Percentiles rank a stretch among this genome's conserved stretches.
These are phyloP conservation scores for Mucor racemosus DNA, from an alignment of 371 early-diverging fungal genomes.

Conservation along the genomic window DNA sequence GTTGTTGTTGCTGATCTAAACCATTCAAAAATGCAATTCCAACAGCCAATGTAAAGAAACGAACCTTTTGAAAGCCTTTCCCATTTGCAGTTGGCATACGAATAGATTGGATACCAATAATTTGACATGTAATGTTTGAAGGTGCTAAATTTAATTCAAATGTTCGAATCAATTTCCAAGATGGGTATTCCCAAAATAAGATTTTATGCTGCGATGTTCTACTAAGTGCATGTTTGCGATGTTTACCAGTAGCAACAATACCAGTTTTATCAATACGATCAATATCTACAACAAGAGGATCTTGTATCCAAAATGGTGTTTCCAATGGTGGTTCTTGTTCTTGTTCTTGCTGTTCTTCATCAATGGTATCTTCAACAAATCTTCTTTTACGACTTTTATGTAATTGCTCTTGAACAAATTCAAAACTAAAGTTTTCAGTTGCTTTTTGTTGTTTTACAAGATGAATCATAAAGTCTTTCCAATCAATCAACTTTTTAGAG, in stretches of 20 bases:
- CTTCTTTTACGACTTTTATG: slow-evolving; percentile 1
- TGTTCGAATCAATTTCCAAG: slow-evolving; percentile 31
- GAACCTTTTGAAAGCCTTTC: slow-evolving; percentile 8
- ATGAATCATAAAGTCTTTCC: slow-evolving; percentile 38
- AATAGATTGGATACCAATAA: slow-evolving; percentile 38
- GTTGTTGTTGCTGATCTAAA: slow-evolving; percentile 7
- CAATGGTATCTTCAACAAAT: neutral
- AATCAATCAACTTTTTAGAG: slow-evolving; percentile 21
- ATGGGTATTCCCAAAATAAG: slow-evolving; percentile 42
- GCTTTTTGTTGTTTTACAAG: slow-evolving; percentile 28
- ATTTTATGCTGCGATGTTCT: slow-evolving; percentile 36
- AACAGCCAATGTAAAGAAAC: slow-evolving; percentile 39
- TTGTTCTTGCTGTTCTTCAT: neutral
- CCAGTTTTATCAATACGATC: slow-evolving; percentile 32
- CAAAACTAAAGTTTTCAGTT: slow-evolving; percentile 24
- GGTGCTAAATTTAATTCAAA: slow-evolving; percentile 36
- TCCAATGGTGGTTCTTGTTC: neutral
- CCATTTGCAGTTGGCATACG: slow-evolving; percentile 16
- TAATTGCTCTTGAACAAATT: slow-evolving; percentile 28
- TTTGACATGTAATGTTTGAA: slow-evolving; percentile 30
- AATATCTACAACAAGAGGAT: slow-evolving; percentile 40
- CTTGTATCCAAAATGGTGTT: slow-evolving; percentile 36
- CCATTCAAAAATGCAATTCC: slow-evolving; percentile 25
- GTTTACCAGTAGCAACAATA: slow-evolving; percentile 39
- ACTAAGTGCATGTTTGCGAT: slow-evolving; percentile 15